Conservation (phyloP, 768 basidiomycete species). For the Leccinum fibrillosum region DNA sequence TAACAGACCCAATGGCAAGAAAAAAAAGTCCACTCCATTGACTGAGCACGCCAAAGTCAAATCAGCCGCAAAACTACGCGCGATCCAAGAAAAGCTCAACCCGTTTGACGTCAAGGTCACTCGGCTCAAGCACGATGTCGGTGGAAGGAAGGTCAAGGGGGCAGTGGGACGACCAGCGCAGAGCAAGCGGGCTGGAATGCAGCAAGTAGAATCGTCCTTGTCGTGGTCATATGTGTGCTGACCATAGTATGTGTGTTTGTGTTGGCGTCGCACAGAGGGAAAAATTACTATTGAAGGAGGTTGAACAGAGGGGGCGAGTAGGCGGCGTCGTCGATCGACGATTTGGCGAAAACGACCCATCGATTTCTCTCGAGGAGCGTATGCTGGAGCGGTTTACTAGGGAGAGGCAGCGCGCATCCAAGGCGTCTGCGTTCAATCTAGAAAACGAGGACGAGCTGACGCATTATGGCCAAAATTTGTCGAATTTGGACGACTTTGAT, state of each 20-base stretch:
- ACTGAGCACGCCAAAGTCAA: slow-evolving; percentile 82
- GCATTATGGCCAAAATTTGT: slow-evolving; percentile 87
- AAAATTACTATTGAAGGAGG: slow-evolving; percentile 86
- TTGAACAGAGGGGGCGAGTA: slow-evolving; percentile 72
- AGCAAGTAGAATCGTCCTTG: slow-evolving; percentile 57
- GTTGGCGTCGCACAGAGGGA: slow-evolving; percentile 54
- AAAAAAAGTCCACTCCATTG: slow-evolving; percentile 55
- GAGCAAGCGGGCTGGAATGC: slow-evolving; percentile 87
- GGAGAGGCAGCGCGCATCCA: slow-evolving; percentile 79
- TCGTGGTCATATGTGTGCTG: slow-evolving; percentile 1
- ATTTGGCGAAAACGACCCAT: slow-evolving; percentile 93
- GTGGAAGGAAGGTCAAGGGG: slow-evolving; percentile 83
- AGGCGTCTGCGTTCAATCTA: slow-evolving; percentile 79
- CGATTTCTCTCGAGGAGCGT: slow-evolving; percentile 91
- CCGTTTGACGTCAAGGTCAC: slow-evolving; percentile 94
- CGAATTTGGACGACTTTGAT: slow-evolving; percentile 83
- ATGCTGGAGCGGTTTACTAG: slow-evolving; percentile 95
- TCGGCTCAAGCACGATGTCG: slow-evolving; percentile 89
- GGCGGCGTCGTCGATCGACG: slow-evolving; percentile 92
- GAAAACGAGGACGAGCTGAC: slow-evolving; percentile 91
- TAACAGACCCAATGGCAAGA: slow-evolving; percentile 59
- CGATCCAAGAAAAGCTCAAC: slow-evolving; percentile 84
- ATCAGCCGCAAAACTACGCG: slow-evolving; percentile 71
- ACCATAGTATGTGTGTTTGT: not conserved
- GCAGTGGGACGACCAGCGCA: slow-evolving; percentile 78